Conservation (phyloP, 208 protist species). For the Spongospora subterranea region DNA sequence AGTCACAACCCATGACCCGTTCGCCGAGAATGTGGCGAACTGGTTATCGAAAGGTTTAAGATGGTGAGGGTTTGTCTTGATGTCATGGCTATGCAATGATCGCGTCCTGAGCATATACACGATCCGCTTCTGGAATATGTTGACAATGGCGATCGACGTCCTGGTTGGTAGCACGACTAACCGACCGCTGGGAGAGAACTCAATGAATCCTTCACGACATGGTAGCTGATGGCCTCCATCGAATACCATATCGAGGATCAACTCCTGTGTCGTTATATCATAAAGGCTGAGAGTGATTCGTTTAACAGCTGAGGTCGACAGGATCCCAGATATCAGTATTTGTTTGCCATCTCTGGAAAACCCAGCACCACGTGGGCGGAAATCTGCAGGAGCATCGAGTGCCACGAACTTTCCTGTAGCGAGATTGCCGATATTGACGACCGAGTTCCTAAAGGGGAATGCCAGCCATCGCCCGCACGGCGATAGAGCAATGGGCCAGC, state of each 20-base stretch:
- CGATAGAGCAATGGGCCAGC: constrained; percentile 48
- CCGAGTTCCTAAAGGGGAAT: constrained; percentile 29
- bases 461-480: constrained; percentile 42
- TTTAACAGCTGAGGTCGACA: neutral
- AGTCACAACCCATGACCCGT: constrained; percentile 46
- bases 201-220: constrained; percentile 7
- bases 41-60: constrained; percentile 52
- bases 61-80: neutral
- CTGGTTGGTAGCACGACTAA: constrained; percentile 11
- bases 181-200: constrained; percentile 32
- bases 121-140: neutral
- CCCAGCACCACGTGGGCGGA: constrained; percentile 21
- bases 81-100: neutral
- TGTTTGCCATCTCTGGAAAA: neutral
- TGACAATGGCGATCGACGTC: neutral
- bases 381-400: neutral
- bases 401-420: neutral
- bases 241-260: neutral
- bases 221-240: neutral
- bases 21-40: constrained; percentile 50
- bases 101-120: constrained; percentile 2
- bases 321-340: neutral
- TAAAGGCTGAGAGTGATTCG: neutral
- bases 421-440: constrained; percentile 52
- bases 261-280: neutral